Evolutionary conservation across 1,284 basidiomycete genomes (phyloP), one percentile per base, ranked within the genome.

Genomic region (Puccinia horiana): DNA sequence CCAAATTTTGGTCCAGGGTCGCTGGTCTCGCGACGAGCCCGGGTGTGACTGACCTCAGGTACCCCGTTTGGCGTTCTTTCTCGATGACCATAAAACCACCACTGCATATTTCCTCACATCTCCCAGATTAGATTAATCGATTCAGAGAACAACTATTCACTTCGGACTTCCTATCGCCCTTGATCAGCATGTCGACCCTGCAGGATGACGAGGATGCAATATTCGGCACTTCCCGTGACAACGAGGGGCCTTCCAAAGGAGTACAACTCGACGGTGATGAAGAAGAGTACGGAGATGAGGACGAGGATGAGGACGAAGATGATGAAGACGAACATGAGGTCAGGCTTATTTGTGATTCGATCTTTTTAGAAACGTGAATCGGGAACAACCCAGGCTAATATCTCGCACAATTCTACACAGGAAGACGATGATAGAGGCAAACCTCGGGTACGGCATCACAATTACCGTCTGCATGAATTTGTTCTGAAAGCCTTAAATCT

Each of bases 291-390:
- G 69, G 32, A 5, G 69, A 70, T 14, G 69, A 70, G 23, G 69
- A 70, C 2, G 89, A 89, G 73, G 86, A 89, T 82, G 86, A 89
- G 26, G 87, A 89, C 26, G 91, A 91, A 85, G 90, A 91, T 40
- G 89, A 90, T 0, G 90, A 91, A 0, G 91, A 91, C 2, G 89
- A 90, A 0, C 88, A 88, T 0, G 88, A 88, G 0, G 88, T 88
- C 6, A 88, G 88, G 0, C 89, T 84, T 37, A 85, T 84, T 61
- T 83, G 84, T 69, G 47, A 40, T 35, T 74, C 35, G 26, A 12
- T n/a, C 16, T 70, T 83, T n/a, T n/a, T n/a, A n/a, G n/a, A n/a
- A n/a, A n/a, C 40, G 61, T 70, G 29, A 81, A 81, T 73, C 20
- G 67, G 14, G 23, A 83, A 78, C 44, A 81, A 83, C 11, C 83